Evolutionary conservation across 257 asterid species (phyloP).

Genomic region (Solanum tacnaense): DNA sequence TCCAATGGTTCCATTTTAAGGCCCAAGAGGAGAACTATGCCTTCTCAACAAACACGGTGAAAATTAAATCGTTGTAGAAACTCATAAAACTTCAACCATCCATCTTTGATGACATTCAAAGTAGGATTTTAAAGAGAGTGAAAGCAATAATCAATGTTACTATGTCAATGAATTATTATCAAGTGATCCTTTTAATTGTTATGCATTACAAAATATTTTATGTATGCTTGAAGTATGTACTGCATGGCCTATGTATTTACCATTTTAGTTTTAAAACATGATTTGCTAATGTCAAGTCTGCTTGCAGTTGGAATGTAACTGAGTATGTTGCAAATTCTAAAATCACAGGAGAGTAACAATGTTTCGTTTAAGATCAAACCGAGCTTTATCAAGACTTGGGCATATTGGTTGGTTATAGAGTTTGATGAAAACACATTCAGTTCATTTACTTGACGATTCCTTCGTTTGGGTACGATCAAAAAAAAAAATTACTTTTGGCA

Average conservation of each 20-base stretch:
- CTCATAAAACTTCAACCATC: background rate
- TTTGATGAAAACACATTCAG: background rate
- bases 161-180: no score
- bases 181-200: background rate
- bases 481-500: no score
- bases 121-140: background rate
- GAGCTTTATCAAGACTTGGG: background rate
- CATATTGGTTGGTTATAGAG: background rate
- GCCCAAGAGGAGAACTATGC: background rate
- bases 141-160: background rate
- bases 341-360: background rate
- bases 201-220: background rate
- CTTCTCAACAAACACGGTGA: background rate
- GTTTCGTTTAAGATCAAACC: background rate
- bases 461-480: background rate
- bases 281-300: background rate
- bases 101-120: background rate
- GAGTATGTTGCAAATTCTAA: background rate
- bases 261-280: background rate
- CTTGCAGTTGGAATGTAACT: background rate
- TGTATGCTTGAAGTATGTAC: background rate
- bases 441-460: background rate
- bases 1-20: background rate
- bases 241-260: background rate
- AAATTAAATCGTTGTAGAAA: background rate